Evolutionary conservation across 805 yeast species (phyloP).

Genomic region (Jamesozyma spencerorum): DNA sequence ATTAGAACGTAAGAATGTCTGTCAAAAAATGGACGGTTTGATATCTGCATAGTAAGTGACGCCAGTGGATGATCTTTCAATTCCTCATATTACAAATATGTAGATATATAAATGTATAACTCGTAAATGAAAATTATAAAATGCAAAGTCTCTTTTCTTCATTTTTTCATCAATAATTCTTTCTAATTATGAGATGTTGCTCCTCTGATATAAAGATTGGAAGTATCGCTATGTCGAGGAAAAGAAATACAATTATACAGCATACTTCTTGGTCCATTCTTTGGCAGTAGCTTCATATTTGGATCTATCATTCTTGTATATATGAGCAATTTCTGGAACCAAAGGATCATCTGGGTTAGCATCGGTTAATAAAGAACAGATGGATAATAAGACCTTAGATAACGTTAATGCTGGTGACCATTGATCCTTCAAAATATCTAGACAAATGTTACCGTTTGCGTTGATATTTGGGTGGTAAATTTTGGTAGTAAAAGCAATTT

Average conservation of each 20-base stretch:
- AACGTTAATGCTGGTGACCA: constrained; percentile 98
- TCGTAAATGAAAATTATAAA: no score
- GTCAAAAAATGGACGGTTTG: no score
- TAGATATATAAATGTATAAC: no score
- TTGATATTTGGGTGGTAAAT: constrained; percentile 95
- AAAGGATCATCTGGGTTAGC: constrained; percentile 98
- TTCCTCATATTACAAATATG: no score
- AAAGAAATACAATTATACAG: constrained; percentile 43
- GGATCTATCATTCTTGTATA: constrained; percentile 84
- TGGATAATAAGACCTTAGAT: constrained; percentile 85
- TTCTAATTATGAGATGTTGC: no score
- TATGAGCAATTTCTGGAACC: constrained; percentile 94
- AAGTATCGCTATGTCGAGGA: background rate
- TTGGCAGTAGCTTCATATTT: constrained; percentile 93
- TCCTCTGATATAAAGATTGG: no score
- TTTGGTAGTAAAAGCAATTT: constrained; percentile 81
- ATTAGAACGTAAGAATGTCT: no score
- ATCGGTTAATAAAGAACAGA: constrained; percentile 92
- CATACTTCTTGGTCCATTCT: constrained; percentile 97
- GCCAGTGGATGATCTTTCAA: no score
- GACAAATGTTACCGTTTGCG: constrained; percentile 87
- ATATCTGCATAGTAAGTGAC: no score
- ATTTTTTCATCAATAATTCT: no score
- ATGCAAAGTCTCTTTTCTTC: no score
- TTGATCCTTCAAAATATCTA: constrained; percentile 91